Evolutionary conservation across 2,329 filamentous ascomycete species (phyloP).

Genomic region (Colletotrichum paranaense): DNA sequence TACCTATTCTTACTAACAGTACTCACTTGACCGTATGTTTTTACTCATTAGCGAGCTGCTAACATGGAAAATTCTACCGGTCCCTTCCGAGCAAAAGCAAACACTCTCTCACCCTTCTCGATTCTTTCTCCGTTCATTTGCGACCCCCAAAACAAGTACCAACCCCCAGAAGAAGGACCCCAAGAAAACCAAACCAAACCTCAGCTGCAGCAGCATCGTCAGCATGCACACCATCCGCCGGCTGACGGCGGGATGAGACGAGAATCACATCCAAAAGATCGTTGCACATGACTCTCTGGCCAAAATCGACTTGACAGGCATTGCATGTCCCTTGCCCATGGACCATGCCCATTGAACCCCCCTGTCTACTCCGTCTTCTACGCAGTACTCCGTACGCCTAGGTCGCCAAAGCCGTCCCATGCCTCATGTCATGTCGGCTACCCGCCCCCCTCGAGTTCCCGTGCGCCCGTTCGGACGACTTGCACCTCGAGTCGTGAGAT

Average conservation of each 20-base stretch:
- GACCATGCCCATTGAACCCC: too few relatives aligned
- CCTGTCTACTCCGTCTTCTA: too few relatives aligned
- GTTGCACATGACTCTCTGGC: constrained; percentile 21
- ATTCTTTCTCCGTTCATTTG: not conserved
- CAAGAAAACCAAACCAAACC: not conserved
- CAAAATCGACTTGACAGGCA: constrained; percentile 6
- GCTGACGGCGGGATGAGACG: not conserved
- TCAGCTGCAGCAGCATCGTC: not conserved
- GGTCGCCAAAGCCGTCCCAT: not conserved
- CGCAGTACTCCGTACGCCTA: too few relatives aligned
- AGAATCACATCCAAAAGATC: not conserved
- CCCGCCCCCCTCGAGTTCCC: constrained; percentile 18
- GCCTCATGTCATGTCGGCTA: constrained; percentile 25
- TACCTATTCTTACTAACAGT: not conserved
- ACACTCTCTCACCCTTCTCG: not conserved
- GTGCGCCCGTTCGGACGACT: constrained; percentile 29
- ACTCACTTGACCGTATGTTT: not conserved
- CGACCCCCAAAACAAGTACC: too few relatives aligned
- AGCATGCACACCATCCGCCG: not conserved
- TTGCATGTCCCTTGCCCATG: not conserved
- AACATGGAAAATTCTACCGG: not conserved
- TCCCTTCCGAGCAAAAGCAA: not conserved
- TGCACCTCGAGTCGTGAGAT: constrained; percentile 20
- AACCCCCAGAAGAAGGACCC: too few relatives aligned
- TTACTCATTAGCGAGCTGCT: not conserved